Base-by-base conservation (phyloP, 2,329 filamentous ascomycete genomes). In the Stemphylium vesicarium region DNA sequence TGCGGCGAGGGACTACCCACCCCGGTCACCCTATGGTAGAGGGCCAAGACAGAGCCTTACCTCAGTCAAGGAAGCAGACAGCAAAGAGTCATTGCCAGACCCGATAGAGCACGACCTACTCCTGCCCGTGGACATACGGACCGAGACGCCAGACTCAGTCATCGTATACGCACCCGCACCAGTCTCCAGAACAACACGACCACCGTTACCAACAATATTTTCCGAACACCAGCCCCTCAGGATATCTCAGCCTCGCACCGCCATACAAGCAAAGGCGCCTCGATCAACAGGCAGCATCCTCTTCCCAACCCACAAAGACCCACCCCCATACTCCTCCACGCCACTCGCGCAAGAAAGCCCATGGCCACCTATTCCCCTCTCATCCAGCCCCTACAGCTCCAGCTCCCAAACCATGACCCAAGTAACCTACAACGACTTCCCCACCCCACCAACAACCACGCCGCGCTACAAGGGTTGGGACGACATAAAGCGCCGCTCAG, bases 41-140 rank as follows among this genome's bases (percentile, higher is more conserved):
- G 29, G 42, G n/a, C 18, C 52, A 3, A 50, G 46, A 33, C 43
- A 44, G 16, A 57, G 43, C 33, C 51, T 55, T 3, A 36, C 54
- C 36, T 53, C 60, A 15, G 42, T 60, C 7, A 56, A 26, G 5
- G 56, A 64, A 12, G 45, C 60, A 2, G 12, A 43, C 9, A 49
- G 57, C 43, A 64, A 56, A 20, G 61, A 68, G 18, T 63, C 65
- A 1, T 68, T 64, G 35, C 45, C 56, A 12, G 66, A 68, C n/a
- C 58, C 64, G 2, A 68, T 69, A 42, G 69, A 72, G 40, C 64
- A 69, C 33, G 71, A 71, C 35, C 49, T 74, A 3, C 62, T 69
- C 15, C 57, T 74, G 4, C 65, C 67, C 15, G 65, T 74, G 5
- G 66, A 69, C 16, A 36, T 64, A 18, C 54, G 63, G 22, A 65